phyloP scores from a whole-genome alignment of 768 basidiomycete species.

The Leccinum barrowsii region DNA sequence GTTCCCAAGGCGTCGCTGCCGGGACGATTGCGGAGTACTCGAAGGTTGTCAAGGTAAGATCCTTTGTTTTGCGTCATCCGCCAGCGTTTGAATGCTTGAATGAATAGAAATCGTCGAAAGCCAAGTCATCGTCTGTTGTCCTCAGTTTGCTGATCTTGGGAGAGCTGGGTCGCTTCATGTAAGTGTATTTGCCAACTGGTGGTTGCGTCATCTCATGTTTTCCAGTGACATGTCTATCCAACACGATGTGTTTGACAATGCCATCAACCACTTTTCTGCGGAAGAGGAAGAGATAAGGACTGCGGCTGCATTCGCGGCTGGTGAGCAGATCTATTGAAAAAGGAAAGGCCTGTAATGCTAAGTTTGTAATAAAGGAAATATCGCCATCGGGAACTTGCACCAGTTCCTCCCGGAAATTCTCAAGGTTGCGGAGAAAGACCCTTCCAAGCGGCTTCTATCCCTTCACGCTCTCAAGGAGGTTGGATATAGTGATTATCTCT shows the following conservation, averaged over 20 bases:
- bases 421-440: slow-evolving; percentile 68
- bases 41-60: slow-evolving; percentile 68
- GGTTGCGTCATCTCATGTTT: slow-evolving; percentile 3
- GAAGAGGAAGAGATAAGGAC: slow-evolving; percentile 85
- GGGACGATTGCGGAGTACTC: slow-evolving; percentile 84
- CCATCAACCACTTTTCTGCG: slow-evolving; percentile 70
- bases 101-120: slow-evolving; percentile 50
- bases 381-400: slow-evolving; percentile 89
- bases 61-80: neutral
- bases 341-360: neutral
- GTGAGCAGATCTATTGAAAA: slow-evolving; percentile 38
- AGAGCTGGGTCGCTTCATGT: slow-evolving; percentile 92
- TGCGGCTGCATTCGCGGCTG: slow-evolving; percentile 92
- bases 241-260: slow-evolving; percentile 69
- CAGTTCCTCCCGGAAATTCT: slow-evolving; percentile 86
- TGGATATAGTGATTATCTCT: slow-evolving; percentile 8
- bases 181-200: slow-evolving; percentile 6
- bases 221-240: slow-evolving; percentile 83
- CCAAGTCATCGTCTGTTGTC: slow-evolving; percentile 64
- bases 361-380: slow-evolving; percentile 63
- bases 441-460: slow-evolving; percentile 77
- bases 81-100: neutral
- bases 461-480: slow-evolving; percentile 94
- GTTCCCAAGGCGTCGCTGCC: slow-evolving; percentile 66
- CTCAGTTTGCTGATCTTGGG: slow-evolving; percentile 87